Base-by-base conservation (phyloP, 306 rosid genomes). In the Macrotyloma uniflorum region DNA sequence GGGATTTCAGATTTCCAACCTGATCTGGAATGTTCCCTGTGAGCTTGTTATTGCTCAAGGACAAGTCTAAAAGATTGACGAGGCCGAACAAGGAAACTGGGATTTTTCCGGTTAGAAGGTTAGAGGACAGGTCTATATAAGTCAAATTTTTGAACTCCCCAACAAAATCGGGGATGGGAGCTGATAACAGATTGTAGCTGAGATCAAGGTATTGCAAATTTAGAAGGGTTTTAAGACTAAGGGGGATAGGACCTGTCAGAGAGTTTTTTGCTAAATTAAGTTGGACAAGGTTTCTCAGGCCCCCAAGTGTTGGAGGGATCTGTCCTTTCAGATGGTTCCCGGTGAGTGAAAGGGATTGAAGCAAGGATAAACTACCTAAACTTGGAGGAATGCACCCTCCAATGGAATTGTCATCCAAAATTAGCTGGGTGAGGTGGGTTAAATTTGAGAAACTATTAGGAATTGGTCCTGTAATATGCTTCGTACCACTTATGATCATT, bases 291-390 rank as follows among this genome's bases (percentile, higher is more conserved):
- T 83, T 84, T 71, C 67, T 85, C 4, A 93, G 83, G 59, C 66
- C 80, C 51, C 93, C 98, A 14, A 95, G 23, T 78, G 86, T 85
- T 67, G 93, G 76, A 77, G 99, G 97, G 80, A 95, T 85, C 75
- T 84, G 86, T 18, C 99, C 99, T 65, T 57, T 90, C 47, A 95
- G 80, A 68, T 70, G 91, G 87, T 95, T 95, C 43, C 97, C 98
- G 78, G 79, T 62, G 24, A 95, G 54, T 54, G 96, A 86, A 83
- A 95, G 91, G 63, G 84, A 72, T 66, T 88, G 94, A 28, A 95
- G 99, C 62, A 79, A 75, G 47, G 97, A 14, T 78, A 91, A 72
- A 62, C 36, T 91, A 32, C 96, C 96, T 84, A 95, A 86, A 84
- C 88, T 73, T 12, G 90, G 72, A 88, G 99, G 99, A 67, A 95